Evolutionary conservation across 306 rosid genomes (phyloP), one percentile per base, ranked within the genome.

Genomic region (Medicago truncatula): DNA sequence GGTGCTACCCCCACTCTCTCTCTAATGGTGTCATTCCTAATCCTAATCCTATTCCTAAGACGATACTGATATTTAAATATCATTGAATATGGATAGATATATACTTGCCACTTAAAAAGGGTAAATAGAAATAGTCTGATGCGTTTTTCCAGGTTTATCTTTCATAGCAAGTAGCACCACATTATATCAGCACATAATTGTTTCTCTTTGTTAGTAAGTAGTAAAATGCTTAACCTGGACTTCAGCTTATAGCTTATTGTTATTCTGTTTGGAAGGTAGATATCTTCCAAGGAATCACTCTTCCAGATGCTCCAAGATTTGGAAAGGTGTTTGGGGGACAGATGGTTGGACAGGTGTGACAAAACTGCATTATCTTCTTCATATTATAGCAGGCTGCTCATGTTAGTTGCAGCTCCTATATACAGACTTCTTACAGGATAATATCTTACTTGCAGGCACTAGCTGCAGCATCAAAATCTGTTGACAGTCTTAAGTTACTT

Each of bases 241-340:
- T 61, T 74, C 41, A 15, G 58, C 80, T 67, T 73, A 81, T 54
- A 34, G 31, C 31, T 75, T 47, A 11, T 53, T 23, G 52, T 70
- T 65, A 59, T 80, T 54, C 73, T 78, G 23, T 61, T 64, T 44
- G 49, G 74, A 71, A 95, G 99, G 97, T 79, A 46, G 88, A 95
- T 83, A 58, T 80, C 84, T 92, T 92, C 82, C 78, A 36, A 75
- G 99, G 99, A 84, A 84, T 92, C 72, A 95, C 96, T 75, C 88
- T 82, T 68, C 92, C 90, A 11, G 91, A 81, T 71, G 95, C 99
- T 49, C 99, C 97, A 65, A 82, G 65, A 41, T 95, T 90, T 80
- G 97, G 96, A 25, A 91, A 90, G 80, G 99, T 95, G 70, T 95
- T 95, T 61, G 97, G 99, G 47, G 99, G 99, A 76, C 97, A 95